phyloP scores from a whole-genome alignment of 1,139 yeast species.

The Geotrichum histeridarum region DNA sequence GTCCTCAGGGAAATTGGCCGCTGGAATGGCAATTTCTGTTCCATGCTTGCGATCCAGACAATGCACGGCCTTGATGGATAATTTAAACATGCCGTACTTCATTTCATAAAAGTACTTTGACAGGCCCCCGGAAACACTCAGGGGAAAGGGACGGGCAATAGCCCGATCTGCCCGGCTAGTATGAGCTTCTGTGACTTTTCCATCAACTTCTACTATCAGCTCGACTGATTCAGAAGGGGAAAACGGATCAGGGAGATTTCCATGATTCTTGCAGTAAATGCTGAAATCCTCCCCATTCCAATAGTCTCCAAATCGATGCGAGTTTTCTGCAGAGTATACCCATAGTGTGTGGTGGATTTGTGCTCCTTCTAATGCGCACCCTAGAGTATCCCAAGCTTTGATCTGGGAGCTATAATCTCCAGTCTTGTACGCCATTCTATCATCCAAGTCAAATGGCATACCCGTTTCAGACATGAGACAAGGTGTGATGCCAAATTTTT shows the following conservation, averaged over 20 bases:
- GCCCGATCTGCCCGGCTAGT: constrained; percentile 72
- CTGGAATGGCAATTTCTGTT: constrained; percentile 62
- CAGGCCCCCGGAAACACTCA: constrained; percentile 52
- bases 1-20: constrained; percentile 55
- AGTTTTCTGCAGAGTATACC: constrained; percentile 68
- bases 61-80: constrained; percentile 40
- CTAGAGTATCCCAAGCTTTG: constrained; percentile 70
- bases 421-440: constrained; percentile 54
- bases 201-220: not conserved
- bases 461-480: constrained; percentile 83
- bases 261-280: constrained; percentile 52
- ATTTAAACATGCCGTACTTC: constrained; percentile 42
- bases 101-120: constrained; percentile 54
- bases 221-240: not conserved
- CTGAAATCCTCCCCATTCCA: constrained; percentile 92
- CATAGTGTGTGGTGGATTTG: constrained; percentile 69
- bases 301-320: constrained; percentile 73
- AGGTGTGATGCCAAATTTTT: constrained; percentile 55
- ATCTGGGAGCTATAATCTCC: constrained; percentile 67
- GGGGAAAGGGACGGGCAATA: constrained; percentile 65
- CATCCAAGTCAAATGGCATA: constrained; percentile 89
- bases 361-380: constrained; percentile 67
- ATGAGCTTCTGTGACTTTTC: constrained; percentile 27
- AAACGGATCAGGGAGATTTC: not conserved
- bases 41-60: constrained; percentile 29